A percentile compares a stretch with the other conserved stretches of the same genome.
Evolutionary conservation across 139 green algal species (phyloP).

Genomic region (Coccomyxa sp.): DNA sequence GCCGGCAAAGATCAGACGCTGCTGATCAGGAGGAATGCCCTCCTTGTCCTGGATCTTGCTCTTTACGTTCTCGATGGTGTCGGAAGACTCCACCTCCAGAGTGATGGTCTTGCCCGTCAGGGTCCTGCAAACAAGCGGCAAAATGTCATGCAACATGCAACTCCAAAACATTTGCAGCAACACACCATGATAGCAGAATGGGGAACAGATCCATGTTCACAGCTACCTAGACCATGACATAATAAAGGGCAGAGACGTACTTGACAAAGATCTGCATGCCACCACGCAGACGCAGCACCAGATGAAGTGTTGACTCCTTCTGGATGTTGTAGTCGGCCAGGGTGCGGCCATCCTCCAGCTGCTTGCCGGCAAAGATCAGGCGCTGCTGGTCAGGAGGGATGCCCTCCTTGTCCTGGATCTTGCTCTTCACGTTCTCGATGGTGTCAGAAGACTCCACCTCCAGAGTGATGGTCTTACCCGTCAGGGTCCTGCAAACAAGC

Average conservation of each 20-base stretch:
- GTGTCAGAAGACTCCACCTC: constrained; percentile 61
- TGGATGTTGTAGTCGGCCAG: constrained; percentile 98
- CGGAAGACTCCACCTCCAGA: constrained; percentile 32
- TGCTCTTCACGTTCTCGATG: constrained; percentile 87
- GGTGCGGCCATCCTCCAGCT: constrained; percentile 94
- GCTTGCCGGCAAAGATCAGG: constrained; percentile 97
- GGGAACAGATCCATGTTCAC: background rate
- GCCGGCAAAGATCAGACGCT: no score
- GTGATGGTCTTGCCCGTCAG: background rate
- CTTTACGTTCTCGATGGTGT: background rate
- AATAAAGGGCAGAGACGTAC: background rate
- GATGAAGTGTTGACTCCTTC: constrained; percentile 93
- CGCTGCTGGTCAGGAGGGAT: constrained; percentile 96
- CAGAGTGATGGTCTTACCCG: constrained; percentile 71
- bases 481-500: constrained; percentile 43
- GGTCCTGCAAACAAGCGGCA: constrained; percentile 7
- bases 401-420: constrained; percentile 71
- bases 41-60: no score
- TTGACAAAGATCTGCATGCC: constrained; percentile 50
- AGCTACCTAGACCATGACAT: background rate
- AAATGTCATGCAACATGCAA: background rate
- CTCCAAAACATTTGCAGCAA: no score
- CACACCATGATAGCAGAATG: constrained; percentile 34
- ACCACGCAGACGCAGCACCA: constrained; percentile 76
- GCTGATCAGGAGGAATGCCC: no score